Percentiles rank a stretch among this genome's conserved stretches.
phyloP scores from a whole-genome alignment of 352 stramenopile genomes.

The Phytophthora syringae region DNA sequence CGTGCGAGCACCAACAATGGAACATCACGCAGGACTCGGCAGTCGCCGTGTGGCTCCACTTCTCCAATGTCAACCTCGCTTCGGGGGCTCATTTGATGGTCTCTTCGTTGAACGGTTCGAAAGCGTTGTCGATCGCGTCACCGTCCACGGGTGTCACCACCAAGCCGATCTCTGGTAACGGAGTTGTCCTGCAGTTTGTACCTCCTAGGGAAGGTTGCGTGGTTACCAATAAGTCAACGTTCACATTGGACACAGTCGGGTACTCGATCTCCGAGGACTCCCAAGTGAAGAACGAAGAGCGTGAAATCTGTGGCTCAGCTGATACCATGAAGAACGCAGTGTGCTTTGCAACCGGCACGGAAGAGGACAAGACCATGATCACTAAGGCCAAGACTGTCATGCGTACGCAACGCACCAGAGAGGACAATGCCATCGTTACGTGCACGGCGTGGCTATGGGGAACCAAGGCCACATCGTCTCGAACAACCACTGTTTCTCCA shows the following conservation, averaged over 20 bases:
- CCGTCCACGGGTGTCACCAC: slow-evolving; percentile 39
- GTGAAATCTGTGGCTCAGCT: slow-evolving; percentile 51
- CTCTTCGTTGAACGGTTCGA: slow-evolving; percentile 41
- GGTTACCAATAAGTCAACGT: slow-evolving; percentile 21
- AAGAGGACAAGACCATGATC: slow-evolving; percentile 50
- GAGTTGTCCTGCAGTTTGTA: slow-evolving; percentile 50
- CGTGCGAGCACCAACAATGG: slow-evolving; percentile 52
- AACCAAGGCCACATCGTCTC: slow-evolving; percentile 71
- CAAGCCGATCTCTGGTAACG: slow-evolving; percentile 35
- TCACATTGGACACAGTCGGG: slow-evolving; percentile 39
- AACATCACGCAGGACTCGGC: slow-evolving; percentile 56
- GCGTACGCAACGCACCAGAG: slow-evolving; percentile 53
- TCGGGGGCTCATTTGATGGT: slow-evolving; percentile 50
- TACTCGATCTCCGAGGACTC: slow-evolving; percentile 49
- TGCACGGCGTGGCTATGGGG: slow-evolving; percentile 61
- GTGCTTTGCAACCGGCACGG: slow-evolving; percentile 39
- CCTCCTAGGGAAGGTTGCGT: slow-evolving; percentile 38
- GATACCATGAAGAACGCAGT: slow-evolving; percentile 70
- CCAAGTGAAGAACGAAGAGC: slow-evolving; percentile 48
- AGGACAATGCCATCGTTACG: slow-evolving; percentile 52
- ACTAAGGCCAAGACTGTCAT: slow-evolving; percentile 49
- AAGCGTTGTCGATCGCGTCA: slow-evolving; percentile 29
- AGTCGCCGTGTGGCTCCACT: slow-evolving; percentile 48
- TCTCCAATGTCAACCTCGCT: slow-evolving; percentile 37
- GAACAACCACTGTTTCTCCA: slow-evolving; percentile 68